These are phyloP conservation scores for Scortechinia acanthostroma DNA, from an alignment of 2,329 filamentous ascomycete species.

Conservation along the genomic window DNA sequence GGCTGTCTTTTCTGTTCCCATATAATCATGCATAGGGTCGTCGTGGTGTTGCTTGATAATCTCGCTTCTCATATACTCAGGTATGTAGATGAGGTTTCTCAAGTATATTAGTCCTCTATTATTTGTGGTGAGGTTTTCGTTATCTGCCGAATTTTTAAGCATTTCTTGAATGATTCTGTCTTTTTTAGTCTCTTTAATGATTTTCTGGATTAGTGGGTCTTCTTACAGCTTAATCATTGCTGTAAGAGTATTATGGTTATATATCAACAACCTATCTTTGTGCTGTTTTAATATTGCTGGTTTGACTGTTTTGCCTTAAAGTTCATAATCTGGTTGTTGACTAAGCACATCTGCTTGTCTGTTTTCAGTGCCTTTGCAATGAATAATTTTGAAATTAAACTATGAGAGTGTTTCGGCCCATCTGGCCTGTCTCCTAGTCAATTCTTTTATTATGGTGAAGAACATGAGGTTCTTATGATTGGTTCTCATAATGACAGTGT, in stretches of 20 bases:
- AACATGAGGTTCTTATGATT: constrained; percentile 16
- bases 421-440: constrained; percentile 13
- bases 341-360: constrained; percentile 9
- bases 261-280: not conserved
- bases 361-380: constrained; percentile 9
- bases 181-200: not conserved
- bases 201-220: not conserved
- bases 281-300: not conserved
- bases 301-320: not conserved
- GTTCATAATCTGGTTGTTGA: not conserved
- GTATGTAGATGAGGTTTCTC: not conserved
- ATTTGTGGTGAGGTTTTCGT: not conserved
- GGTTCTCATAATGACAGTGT: constrained; percentile 8
- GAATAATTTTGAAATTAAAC: constrained; percentile 14
- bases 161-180: not conserved
- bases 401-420: constrained; percentile 12
- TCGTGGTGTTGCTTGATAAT: not conserved
- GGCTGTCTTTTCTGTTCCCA: not conserved
- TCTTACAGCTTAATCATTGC: not conserved
- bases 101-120: not conserved
- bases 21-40: not conserved
- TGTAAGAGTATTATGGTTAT: not conserved
- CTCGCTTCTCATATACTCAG: not conserved
- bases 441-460: constrained; percentile 13
- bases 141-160: not conserved